Base-by-base conservation (phyloP, 345 rosid species). In the Carallia brachiata region DNA sequence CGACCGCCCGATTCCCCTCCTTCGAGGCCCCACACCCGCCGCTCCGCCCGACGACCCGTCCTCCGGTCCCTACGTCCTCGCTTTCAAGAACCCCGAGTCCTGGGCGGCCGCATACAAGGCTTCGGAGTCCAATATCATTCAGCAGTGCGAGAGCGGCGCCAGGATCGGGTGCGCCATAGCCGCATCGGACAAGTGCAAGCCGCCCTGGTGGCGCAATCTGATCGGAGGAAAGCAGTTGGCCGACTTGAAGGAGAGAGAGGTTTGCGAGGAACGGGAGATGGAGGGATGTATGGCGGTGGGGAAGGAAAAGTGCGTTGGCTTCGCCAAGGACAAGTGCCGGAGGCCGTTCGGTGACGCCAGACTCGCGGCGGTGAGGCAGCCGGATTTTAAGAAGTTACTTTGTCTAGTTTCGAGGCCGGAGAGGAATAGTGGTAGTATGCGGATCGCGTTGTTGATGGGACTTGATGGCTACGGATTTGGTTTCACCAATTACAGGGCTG, bases 121-220 rank as follows among this genome's bases (percentile, higher is more conserved):
- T 28, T 79, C 84, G 75, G 74, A 80, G 36, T 72, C 85, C 72
- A 75, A 66, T 66, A 71, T 95, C 67, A 65, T 78, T 65, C 65
- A 77, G 54, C 97, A 95, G 66, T 95, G 98, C 80, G 88, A 89
- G 79, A 89, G 79, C 40, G 97, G 96, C 0, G 88, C 97, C 13
- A 78, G 88, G 75, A 83, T 95, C 5, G 94, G 97, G 17, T 95
- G 98, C 84, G 90, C 98, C 58, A 78, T 94, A 68, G 62, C 75
- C 18, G 97, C 97, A 0, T 87, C 97, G 30, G 79, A 81, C 36
- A 89, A 75, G 68, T 95, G 99, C 71, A 85, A 85, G 76, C 89
- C 88, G 7, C 85, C 92, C 1, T 92, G 97, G 97, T 94, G 98
- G 98, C 78, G 75, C 31, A 60, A 67, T 59, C 73, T 83, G 4